Evolutionary conservation across 2,329 filamentous ascomycete species (phyloP).

Genomic region (Trichoderma cornu-damae): DNA sequence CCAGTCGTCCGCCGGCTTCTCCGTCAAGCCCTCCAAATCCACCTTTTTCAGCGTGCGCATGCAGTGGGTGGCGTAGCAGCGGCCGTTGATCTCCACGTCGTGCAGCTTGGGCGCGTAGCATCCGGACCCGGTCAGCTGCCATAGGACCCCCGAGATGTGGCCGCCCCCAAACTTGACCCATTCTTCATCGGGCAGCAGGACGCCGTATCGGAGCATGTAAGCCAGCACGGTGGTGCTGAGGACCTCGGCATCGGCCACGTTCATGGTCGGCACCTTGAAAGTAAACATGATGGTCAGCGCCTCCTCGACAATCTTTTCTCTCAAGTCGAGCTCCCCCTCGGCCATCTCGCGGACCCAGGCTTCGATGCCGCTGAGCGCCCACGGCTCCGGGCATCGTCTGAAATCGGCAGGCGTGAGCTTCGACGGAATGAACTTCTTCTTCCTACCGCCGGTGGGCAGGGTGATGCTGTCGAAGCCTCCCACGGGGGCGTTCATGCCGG

Average conservation of each 20-base stretch:
- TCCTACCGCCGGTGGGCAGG: constrained; percentile 70
- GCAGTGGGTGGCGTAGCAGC: constrained; percentile 93
- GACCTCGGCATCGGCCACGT: constrained; percentile 90
- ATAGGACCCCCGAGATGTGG: constrained; percentile 81
- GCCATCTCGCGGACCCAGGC: constrained; percentile 84
- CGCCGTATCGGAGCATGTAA: constrained; percentile 72
- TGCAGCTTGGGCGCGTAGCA: constrained; percentile 88
- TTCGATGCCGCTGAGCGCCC: constrained; percentile 85
- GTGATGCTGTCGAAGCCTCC: constrained; percentile 74
- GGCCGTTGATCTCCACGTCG: constrained; percentile 59
- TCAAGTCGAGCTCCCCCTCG: constrained; percentile 84
- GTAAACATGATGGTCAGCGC: constrained; percentile 86
- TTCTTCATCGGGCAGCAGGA: constrained; percentile 84
- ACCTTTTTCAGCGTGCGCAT: constrained; percentile 93
- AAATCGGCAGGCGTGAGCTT: constrained; percentile 80
- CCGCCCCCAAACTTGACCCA: constrained; percentile 91
- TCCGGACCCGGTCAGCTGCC: constrained; percentile 84
- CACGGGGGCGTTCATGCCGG: constrained; percentile 48
- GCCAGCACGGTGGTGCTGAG: constrained; percentile 72
- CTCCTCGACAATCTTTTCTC: constrained; percentile 77
- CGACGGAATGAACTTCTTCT: constrained; percentile 77
- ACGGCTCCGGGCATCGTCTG: constrained; percentile 79
- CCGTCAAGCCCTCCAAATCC: constrained; percentile 71
- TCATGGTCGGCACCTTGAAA: constrained; percentile 95
- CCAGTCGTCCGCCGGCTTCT: constrained; percentile 73